Evolutionary conservation across 2,329 filamentous ascomycete species (phyloP).

Genomic region (Exophiala sp.): DNA sequence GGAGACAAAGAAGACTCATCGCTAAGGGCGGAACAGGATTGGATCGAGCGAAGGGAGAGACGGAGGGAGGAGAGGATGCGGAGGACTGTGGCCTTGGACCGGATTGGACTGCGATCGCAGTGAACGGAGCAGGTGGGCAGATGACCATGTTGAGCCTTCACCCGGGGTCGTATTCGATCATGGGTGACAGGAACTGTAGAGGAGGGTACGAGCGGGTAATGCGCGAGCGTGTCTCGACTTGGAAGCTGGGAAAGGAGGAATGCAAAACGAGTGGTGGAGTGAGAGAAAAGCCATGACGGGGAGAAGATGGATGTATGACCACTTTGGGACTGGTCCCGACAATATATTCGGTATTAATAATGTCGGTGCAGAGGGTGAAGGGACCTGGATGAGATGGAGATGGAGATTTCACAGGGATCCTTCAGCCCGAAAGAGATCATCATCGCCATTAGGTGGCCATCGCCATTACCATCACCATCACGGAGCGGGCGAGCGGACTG

Average conservation of each 20-base stretch:
- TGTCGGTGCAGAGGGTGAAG: no score
- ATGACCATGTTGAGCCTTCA: slow-evolving; percentile 7
- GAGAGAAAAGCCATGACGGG: not conserved
- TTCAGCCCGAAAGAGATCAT: no score
- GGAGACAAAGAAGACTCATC: not conserved
- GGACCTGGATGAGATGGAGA: not conserved
- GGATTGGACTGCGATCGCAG: not conserved
- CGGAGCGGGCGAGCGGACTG: slow-evolving; percentile 3
- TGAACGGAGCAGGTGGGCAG: slow-evolving; percentile 2
- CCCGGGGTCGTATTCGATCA: not conserved
- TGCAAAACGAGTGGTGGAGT: not conserved
- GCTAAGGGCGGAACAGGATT: not conserved
- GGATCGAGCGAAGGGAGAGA: not conserved
- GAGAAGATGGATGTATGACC: not conserved
- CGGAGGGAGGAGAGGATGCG: no score
- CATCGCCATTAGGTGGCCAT: no score
- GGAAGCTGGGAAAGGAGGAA: not conserved
- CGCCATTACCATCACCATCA: no score
- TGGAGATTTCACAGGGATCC: not conserved
- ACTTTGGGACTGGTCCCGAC: no score
- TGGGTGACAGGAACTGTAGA: not conserved
- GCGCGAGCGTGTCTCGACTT: not conserved
- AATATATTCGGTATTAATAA: no score
- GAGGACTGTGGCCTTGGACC: not conserved
- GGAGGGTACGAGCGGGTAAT: not conserved